Conservation (phyloP, 371 early-diverging fungal genomes). For the Apophysomyces trapeziformis region DNA sequence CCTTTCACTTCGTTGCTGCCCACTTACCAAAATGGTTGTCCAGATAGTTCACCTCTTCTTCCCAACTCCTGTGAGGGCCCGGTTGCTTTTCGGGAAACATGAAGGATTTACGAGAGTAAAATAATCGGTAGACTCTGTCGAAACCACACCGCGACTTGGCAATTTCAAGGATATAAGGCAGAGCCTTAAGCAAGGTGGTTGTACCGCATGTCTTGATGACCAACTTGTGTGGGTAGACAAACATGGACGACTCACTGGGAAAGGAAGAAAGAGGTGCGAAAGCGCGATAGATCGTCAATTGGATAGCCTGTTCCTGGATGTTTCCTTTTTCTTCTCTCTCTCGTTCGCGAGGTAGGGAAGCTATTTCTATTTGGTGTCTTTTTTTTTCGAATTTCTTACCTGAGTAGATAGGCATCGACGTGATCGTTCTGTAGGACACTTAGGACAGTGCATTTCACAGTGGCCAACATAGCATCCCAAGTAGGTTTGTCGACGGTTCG, state of each 20-base stretch:
- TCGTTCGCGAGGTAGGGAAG: neutral
- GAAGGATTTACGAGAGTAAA: slow-evolving; percentile 94
- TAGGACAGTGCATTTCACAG: slow-evolving; percentile 89
- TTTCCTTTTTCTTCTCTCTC: neutral
- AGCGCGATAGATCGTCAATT: slow-evolving; percentile 6
- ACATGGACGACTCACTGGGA: slow-evolving; percentile 88
- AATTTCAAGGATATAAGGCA: slow-evolving; percentile 83
- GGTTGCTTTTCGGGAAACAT: slow-evolving; percentile 91
- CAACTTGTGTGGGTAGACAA: slow-evolving; percentile 88
- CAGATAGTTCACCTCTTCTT: slow-evolving; percentile 79
- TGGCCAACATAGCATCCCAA: slow-evolving; percentile 87
- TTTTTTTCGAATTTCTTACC: slow-evolving; percentile 40
- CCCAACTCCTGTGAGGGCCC: slow-evolving; percentile 88
- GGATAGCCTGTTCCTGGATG: slow-evolving; percentile 5
- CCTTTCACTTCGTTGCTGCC: no score
- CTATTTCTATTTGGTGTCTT: neutral
- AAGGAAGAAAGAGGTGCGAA: slow-evolving; percentile 11
- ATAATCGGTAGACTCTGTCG: slow-evolving; percentile 72
- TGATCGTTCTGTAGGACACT: slow-evolving; percentile 74
- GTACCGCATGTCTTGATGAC: slow-evolving; percentile 96
- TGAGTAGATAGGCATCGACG: slow-evolving; percentile 86
- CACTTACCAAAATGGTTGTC: slow-evolving; percentile 63
- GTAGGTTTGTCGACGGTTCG: slow-evolving; percentile 70
- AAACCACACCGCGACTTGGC: slow-evolving; percentile 70
- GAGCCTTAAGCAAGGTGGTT: slow-evolving; percentile 84